phyloP scores from a whole-genome alignment of 2,329 filamentous ascomycete species.

The Pseudogymnoascus sp. region DNA sequence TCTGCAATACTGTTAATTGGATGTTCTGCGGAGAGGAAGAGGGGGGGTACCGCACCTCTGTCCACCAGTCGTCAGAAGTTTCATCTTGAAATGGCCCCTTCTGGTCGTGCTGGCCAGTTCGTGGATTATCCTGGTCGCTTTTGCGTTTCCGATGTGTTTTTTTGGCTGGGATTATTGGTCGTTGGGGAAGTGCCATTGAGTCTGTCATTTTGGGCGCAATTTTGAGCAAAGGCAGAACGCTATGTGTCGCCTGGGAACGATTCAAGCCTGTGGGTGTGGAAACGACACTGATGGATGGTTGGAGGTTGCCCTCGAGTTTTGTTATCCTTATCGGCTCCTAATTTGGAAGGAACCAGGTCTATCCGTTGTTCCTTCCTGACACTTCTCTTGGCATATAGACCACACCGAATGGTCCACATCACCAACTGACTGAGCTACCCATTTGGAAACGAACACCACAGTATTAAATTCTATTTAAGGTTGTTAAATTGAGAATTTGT shows the following conservation, averaged over 20 bases:
- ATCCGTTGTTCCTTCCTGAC: not conserved
- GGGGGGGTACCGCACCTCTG: not conserved
- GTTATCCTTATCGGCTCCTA: constrained; percentile 5
- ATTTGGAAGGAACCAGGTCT: not conserved
- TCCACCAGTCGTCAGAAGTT: constrained; percentile 6
- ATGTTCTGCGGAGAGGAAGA: not conserved
- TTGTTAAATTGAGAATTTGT: not conserved
- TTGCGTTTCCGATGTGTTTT: constrained; percentile 2
- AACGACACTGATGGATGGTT: not conserved
- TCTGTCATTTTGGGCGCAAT: not conserved
- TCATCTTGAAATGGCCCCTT: not conserved
- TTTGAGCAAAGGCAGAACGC: not conserved
- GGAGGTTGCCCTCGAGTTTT: not conserved
- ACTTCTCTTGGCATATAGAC: not conserved
- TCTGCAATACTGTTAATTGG: not conserved
- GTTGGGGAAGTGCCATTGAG: not conserved
- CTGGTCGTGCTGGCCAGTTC: not conserved
- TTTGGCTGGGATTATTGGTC: not conserved
- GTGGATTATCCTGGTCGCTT: constrained; percentile 8
- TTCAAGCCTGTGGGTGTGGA: not conserved
- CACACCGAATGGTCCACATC: not conserved
- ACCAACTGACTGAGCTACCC: not conserved
- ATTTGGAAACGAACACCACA: not conserved
- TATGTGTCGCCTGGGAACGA: not conserved
- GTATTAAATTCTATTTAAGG: not conserved